These are phyloP conservation scores for Lasiosphaeria ovina DNA, from an alignment of 495 filamentous ascomycete genomes.

Conservation along the genomic window DNA sequence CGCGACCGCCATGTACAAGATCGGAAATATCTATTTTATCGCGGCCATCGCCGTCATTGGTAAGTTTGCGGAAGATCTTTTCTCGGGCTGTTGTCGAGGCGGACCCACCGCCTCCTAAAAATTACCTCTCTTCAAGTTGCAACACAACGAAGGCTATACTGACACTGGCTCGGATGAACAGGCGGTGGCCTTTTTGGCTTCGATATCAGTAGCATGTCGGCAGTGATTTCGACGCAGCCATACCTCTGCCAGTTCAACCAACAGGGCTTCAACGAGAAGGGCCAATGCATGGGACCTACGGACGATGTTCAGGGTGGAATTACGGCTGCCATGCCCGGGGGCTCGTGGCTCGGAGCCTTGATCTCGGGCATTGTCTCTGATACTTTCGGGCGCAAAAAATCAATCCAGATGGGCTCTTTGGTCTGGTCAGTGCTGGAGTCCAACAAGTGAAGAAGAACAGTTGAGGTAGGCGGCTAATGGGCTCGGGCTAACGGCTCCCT, in stretches of 20 bases:
- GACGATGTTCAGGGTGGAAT: slow-evolving; percentile 57
- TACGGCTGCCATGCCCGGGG: slow-evolving; percentile 69
- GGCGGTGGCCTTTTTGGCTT: slow-evolving; percentile 82
- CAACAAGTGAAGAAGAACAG: no score
- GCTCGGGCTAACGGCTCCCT: not conserved
- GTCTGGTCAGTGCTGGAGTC: slow-evolving; percentile 53
- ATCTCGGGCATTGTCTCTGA: slow-evolving; percentile 67
- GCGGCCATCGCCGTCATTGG: slow-evolving; percentile 69
- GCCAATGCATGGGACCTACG: slow-evolving; percentile 48
- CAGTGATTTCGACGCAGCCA: slow-evolving; percentile 61
- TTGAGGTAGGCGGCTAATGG: no score
- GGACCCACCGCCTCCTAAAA: not conserved
- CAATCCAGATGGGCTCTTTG: slow-evolving; percentile 62
- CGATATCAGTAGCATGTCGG: slow-evolving; percentile 80
- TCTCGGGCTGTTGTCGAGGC: not conserved
- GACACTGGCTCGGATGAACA: slow-evolving; percentile 21
- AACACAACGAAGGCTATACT: slow-evolving; percentile 6
- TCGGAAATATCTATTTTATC: slow-evolving; percentile 73
- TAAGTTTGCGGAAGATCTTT: slow-evolving; percentile 19
- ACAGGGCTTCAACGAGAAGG: slow-evolving; percentile 33
- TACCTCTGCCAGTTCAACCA: slow-evolving; percentile 68
- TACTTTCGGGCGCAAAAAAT: slow-evolving; percentile 61
- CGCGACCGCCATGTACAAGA: slow-evolving; percentile 38
- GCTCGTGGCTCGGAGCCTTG: slow-evolving; percentile 72
- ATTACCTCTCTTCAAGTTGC: not conserved